A percentile compares a stretch with the other conserved stretches of the same genome.
phyloP scores from a whole-genome alignment of 768 basidiomycete species.

The Floccularia luteovirens region DNA sequence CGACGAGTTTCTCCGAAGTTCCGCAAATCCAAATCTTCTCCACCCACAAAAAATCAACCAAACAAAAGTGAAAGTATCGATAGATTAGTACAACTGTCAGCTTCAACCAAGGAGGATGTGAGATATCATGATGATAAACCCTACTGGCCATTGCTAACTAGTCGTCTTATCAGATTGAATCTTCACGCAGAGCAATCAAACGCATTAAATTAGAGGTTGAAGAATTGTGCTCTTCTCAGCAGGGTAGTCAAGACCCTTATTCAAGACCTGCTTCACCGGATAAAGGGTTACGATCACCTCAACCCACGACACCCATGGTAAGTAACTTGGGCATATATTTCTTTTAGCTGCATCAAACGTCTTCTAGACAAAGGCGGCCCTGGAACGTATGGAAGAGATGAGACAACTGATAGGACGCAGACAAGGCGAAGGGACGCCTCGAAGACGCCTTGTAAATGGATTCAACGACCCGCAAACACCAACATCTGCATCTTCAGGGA shows the following conservation, averaged over 20 bases:
- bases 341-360: conserved; percentile 1
- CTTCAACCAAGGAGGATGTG: conserved; percentile 63
- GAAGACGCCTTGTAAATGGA: conserved; percentile 35
- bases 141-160: conserved; percentile 3
- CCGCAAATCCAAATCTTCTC: conserved; percentile 26
- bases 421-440: conserved; percentile 43
- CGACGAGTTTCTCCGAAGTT: conserved; percentile 49
- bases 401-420: conserved; percentile 60
- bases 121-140: conserved; percentile 12
- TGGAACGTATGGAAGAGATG: conserved; percentile 81
- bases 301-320: conserved; percentile 35
- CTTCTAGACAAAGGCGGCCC: conserved; percentile 62
- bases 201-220: conserved; percentile 69
- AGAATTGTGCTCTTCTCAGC: conserved; percentile 21
- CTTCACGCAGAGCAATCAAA: conserved; percentile 64
- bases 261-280: conserved; percentile 52
- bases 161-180: conserved; percentile 49
- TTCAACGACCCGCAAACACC: conserved; percentile 22
- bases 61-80: conserved; percentile 31
- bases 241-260: conserved; percentile 15
- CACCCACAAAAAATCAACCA: conserved; percentile 17
- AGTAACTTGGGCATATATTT: conserved; percentile 8
- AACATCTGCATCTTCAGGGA: conserved; percentile 27
- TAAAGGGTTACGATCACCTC: conserved; percentile 42
- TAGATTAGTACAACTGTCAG: conserved; percentile 37